Evolutionary conservation across 1,139 yeast species (phyloP).

Genomic region (Geotrichum siamense): DNA sequence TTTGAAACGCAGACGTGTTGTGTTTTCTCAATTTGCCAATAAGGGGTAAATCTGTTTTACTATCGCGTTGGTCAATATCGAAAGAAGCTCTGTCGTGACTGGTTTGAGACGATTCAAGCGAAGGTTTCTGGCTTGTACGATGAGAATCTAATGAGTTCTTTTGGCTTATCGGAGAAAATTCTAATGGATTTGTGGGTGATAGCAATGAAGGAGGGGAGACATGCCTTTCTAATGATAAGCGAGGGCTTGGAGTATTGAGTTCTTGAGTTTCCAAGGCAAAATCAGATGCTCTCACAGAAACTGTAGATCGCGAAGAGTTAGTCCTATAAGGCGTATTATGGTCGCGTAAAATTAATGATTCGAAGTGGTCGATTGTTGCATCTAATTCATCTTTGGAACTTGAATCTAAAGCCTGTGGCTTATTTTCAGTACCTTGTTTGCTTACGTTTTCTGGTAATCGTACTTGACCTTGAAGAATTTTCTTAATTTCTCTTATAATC

Average conservation of each 20-base stretch:
- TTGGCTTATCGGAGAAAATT: background rate
- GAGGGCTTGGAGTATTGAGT: background rate
- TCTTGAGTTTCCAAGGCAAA: background rate
- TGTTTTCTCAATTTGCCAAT: constrained; percentile 27
- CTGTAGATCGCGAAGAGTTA: background rate
- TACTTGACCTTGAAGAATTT: constrained; percentile 42
- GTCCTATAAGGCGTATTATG: background rate
- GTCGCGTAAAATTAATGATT: background rate
- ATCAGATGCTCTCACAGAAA: background rate
- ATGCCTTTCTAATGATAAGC: background rate
- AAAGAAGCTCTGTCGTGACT: background rate
- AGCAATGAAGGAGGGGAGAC: constrained; percentile 2
- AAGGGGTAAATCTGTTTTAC: background rate
- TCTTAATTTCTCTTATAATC: constrained; percentile 79
- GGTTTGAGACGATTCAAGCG: background rate
- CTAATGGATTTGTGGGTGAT: background rate
- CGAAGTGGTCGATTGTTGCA: constrained; percentile 1
- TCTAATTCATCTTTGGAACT: constrained; percentile 15
- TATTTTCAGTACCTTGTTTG: too few species aligned
- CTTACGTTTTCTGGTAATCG: too few species aligned
- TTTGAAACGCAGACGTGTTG: constrained; percentile 84
- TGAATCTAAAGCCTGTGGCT: too few species aligned
- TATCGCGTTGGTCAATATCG: background rate
- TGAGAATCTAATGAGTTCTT: background rate
- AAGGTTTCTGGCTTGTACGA: background rate